Evolutionary conservation across 2,329 filamentous ascomycete species (phyloP).

Genomic region (Fusarium fracticaudum): DNA sequence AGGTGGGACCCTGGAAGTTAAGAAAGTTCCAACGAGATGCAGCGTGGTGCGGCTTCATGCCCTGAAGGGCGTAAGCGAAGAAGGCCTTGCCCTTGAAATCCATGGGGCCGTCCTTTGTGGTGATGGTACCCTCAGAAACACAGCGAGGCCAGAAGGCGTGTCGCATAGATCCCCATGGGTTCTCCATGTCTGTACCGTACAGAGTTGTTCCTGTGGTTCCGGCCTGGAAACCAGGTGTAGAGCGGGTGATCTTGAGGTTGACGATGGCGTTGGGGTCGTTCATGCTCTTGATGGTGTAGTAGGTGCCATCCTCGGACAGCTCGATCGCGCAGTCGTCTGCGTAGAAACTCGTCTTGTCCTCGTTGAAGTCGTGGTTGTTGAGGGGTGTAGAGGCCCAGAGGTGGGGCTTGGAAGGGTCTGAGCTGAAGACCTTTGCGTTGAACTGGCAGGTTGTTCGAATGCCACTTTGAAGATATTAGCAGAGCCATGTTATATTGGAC

Average conservation of each 20-base stretch:
- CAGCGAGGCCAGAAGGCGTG: conserved; percentile 96
- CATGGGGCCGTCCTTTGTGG: conserved; percentile 81
- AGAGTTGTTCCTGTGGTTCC: conserved; percentile 85
- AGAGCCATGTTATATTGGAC: neutral
- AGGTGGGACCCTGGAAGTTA: conserved; percentile 87
- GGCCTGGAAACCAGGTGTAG: conserved; percentile 82
- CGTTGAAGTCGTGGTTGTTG: conserved; percentile 82
- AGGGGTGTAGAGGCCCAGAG: conserved; percentile 88
- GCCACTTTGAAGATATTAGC: conserved; percentile 66
- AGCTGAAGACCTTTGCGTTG: conserved; percentile 91
- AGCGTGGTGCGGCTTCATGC: conserved; percentile 99
- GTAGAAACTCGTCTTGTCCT: conserved; percentile 84
- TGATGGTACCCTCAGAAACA: conserved; percentile 81
- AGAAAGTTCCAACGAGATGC: conserved; percentile 93
- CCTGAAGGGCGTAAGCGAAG: conserved; percentile 88
- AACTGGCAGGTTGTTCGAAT: conserved; percentile 92
- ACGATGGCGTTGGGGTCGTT: conserved; percentile 83
- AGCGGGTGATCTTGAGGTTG: conserved; percentile 82
- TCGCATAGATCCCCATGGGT: conserved; percentile 92
- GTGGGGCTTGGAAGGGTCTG: conserved; percentile 75
- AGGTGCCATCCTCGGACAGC: conserved; percentile 83
- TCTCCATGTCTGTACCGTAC: conserved; percentile 84
- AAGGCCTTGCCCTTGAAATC: conserved; percentile 84
- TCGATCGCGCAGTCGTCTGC: conserved; percentile 87
- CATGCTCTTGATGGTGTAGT: conserved; percentile 90